Evolutionary conservation across 192 early-diverging fungal genomes (phyloP).

Genomic region (Umbelopsis sp.): DNA sequence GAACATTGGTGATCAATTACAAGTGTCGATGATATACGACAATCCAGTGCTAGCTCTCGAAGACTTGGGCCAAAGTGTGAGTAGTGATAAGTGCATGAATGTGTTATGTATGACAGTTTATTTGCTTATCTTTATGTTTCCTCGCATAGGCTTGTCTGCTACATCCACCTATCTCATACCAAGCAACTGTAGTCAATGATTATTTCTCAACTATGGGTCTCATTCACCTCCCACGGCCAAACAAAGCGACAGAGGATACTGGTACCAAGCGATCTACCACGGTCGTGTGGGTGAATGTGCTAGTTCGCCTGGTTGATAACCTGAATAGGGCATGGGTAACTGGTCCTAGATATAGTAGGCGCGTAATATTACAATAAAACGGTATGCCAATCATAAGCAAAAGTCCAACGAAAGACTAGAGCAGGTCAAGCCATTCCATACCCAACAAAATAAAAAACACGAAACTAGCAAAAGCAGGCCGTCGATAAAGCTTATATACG

Average conservation of each 20-base stretch:
- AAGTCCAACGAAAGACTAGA: neutral
- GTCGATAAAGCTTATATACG: neutral
- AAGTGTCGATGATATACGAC: constrained; percentile 27
- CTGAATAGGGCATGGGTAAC: constrained; percentile 19
- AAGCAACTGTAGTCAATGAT: constrained; percentile 16
- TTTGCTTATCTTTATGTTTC: neutral
- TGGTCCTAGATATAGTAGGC: constrained; percentile 23
- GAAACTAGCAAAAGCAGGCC: no score
- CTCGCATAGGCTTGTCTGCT: constrained; percentile 16
- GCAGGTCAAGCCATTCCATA: neutral
- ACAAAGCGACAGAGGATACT: neutral
- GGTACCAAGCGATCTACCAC: neutral
- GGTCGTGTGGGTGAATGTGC: constrained; percentile 25
- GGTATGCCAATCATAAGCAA: neutral
- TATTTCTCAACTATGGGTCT: constrained; percentile 28
- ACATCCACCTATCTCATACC: constrained; percentile 24
- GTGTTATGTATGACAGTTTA: no score
- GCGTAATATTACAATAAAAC: constrained; percentile 10
- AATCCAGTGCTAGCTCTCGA: constrained; percentile 21
- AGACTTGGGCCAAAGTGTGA: constrained; percentile 7
- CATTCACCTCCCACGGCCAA: constrained; percentile 10
- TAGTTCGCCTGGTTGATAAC: constrained; percentile 30
- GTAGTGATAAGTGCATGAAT: neutral
- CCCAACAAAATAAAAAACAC: neutral
- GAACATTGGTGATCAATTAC: constrained; percentile 23